phyloP scores from a whole-genome alignment of 2,329 filamentous ascomycete species.

The Trichoderma asperellum region DNA sequence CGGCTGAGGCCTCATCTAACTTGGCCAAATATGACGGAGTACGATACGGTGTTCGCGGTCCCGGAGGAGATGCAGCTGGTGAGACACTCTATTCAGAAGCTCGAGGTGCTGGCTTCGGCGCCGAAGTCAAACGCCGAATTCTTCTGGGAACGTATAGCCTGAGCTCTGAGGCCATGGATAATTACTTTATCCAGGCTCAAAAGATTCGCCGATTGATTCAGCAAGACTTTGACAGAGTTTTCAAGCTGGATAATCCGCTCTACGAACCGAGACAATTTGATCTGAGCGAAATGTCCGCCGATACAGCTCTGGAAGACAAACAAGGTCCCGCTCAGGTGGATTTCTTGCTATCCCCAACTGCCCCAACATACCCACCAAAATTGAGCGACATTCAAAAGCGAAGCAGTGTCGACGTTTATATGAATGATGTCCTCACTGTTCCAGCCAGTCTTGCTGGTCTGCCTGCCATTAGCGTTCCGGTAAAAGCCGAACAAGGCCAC shows the following conservation, averaged over 20 bases:
- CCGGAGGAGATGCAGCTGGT: constrained; percentile 56
- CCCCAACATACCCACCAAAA: constrained; percentile 73
- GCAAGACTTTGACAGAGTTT: constrained; percentile 81
- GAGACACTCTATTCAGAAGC: constrained; percentile 76
- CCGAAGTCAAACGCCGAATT: constrained; percentile 84
- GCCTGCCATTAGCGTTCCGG: constrained; percentile 82
- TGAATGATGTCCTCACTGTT: constrained; percentile 95
- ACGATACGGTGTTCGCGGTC: constrained; percentile 74
- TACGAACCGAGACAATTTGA: constrained; percentile 57
- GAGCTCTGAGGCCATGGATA: constrained; percentile 88
- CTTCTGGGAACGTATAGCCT: constrained; percentile 88
- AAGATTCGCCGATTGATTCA: constrained; percentile 82
- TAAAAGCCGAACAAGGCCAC: constrained; percentile 40
- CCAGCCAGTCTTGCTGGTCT: constrained; percentile 91
- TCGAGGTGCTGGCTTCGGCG: constrained; percentile 74
- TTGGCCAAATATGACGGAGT: constrained; percentile 96
- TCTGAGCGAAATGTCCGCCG: constrained; percentile 62
- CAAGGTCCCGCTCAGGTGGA: constrained; percentile 71
- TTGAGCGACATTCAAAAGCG: constrained; percentile 61
- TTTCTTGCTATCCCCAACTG: constrained; percentile 84
- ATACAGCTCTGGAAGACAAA: constrained; percentile 57
- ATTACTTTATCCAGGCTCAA: constrained; percentile 96
- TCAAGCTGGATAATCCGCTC: constrained; percentile 71
- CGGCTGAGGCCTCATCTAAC: constrained; percentile 94
- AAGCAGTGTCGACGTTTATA: constrained; percentile 73